Percentiles rank a stretch among this genome's conserved stretches.
phyloP scores from a whole-genome alignment of 1,139 yeast species.

The Yamadazyma diospyri region DNA sequence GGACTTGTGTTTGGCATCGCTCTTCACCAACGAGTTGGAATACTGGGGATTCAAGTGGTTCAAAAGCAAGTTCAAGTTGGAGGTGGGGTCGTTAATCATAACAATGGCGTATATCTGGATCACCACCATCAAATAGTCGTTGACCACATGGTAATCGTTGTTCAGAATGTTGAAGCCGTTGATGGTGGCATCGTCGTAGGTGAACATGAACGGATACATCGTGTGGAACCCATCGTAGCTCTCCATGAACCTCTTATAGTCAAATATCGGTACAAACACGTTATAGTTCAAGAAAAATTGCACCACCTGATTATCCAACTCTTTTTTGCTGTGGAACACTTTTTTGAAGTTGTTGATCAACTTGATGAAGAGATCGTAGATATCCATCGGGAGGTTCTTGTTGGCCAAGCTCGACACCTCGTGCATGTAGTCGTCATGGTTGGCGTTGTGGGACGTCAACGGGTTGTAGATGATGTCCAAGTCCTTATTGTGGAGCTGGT shows the following conservation, averaged over 20 bases:
- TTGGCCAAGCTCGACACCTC: constrained; percentile 19
- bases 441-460: constrained; percentile 28
- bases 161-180: constrained; percentile 50
- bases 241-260: constrained; percentile 54
- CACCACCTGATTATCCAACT: constrained; percentile 50
- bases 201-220: constrained; percentile 51
- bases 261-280: constrained; percentile 58
- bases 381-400: constrained; percentile 35
- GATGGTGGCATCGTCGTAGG: constrained; percentile 48
- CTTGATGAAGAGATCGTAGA: constrained; percentile 44
- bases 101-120: constrained; percentile 47
- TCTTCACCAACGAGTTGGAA: constrained; percentile 12
- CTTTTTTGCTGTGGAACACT: constrained; percentile 39
- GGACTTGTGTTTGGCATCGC: constrained; percentile 13
- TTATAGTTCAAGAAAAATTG: constrained; percentile 57
- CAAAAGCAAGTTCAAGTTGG: constrained; percentile 38
- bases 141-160: constrained; percentile 49
- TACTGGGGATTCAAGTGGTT: constrained; percentile 40
- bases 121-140: constrained; percentile 46
- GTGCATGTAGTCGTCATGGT: constrained; percentile 18
- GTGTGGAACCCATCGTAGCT: constrained; percentile 56
- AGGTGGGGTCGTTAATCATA: constrained; percentile 46
- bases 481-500: constrained; percentile 39
- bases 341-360: constrained; percentile 46
- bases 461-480: constrained; percentile 44